Conservation (phyloP, 345 rosid species). For the Draba incana region DNA sequence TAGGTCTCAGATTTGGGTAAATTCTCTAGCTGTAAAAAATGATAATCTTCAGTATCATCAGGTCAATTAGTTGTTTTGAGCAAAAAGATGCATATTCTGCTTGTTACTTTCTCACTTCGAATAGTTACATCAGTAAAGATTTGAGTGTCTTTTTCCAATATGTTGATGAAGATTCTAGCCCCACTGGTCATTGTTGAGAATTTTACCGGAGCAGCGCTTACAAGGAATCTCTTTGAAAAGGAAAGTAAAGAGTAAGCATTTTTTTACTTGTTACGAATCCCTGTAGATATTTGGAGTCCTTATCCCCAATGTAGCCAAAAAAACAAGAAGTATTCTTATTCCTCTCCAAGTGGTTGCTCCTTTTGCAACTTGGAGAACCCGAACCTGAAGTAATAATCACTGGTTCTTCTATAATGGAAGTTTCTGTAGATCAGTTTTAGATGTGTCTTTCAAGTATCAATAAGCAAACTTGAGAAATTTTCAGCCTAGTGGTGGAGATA, state of each 20-base stretch:
- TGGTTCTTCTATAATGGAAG: conserved; percentile 38
- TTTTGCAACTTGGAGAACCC: conserved; percentile 49
- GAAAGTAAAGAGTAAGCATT: conserved; percentile 32
- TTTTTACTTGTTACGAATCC: conserved; percentile 27
- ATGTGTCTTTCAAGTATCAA: conserved; percentile 20
- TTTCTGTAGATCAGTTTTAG: conserved; percentile 24
- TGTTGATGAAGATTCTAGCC: conserved; percentile 45
- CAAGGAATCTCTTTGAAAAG: conserved; percentile 35
- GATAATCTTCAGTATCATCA: background rate
- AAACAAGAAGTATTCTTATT: conserved; percentile 46
- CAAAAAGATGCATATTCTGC: background rate
- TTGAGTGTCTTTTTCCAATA: conserved; percentile 31
- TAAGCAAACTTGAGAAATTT: background rate
- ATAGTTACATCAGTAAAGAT: conserved; percentile 28
- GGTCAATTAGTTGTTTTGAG: background rate
- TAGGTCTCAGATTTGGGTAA: conserved; percentile 6
- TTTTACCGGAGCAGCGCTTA: conserved; percentile 49
- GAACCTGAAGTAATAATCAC: conserved; percentile 33
- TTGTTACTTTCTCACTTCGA: conserved; percentile 15
- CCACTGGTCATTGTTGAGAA: conserved; percentile 67
- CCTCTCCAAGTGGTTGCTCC: conserved; percentile 50
- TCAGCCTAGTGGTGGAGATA: conserved; percentile 36
- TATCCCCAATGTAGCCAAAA: conserved; percentile 42
- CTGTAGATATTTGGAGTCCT: conserved; percentile 47
- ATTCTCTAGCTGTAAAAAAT: conserved; percentile 1